phyloP scores from a whole-genome alignment of 306 rosid species.

The Aeschynomene evenia region DNA sequence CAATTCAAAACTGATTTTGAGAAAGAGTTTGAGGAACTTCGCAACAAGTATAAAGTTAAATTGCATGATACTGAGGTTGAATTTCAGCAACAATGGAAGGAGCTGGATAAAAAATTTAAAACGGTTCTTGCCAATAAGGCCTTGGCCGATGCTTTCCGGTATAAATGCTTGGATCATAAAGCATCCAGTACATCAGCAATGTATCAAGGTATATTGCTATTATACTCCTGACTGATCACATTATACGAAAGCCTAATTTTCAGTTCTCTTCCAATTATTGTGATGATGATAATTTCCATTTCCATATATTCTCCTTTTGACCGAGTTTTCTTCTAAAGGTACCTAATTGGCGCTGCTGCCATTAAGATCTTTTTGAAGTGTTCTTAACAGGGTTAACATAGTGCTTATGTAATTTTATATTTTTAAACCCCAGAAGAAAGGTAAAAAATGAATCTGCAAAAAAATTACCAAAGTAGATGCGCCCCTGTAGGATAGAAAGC shows the following conservation, averaged over 20 bases:
- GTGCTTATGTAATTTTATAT: not conserved
- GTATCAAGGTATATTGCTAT: conserved; percentile 53
- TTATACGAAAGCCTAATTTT: not conserved
- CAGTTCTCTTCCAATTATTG: not conserved
- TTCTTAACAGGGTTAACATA: not conserved
- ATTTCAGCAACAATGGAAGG: conserved; percentile 39
- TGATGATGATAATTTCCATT: conserved; percentile 12
- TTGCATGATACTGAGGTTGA: conserved; percentile 47
- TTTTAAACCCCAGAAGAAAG: not conserved
- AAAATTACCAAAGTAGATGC: not conserved
- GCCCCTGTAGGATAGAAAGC: not conserved
- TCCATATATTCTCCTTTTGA: conserved; percentile 5
- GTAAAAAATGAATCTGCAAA: not conserved
- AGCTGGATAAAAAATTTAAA: conserved; percentile 39
- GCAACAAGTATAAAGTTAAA: conserved; percentile 51
- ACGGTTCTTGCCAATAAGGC: conserved; percentile 46
- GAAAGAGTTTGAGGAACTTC: conserved; percentile 66
- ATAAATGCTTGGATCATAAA: conserved; percentile 48
- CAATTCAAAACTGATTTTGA: conserved; percentile 51
- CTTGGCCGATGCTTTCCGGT: conserved; percentile 68
- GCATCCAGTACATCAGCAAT: conserved; percentile 37
- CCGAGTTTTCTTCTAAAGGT: conserved; percentile 13
- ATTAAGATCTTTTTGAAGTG: not conserved
- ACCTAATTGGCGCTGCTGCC: not conserved
- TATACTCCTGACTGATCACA: not conserved